Conservation (phyloP, 1,284 basidiomycete genomes). For the Malassezia japonica region DNA sequence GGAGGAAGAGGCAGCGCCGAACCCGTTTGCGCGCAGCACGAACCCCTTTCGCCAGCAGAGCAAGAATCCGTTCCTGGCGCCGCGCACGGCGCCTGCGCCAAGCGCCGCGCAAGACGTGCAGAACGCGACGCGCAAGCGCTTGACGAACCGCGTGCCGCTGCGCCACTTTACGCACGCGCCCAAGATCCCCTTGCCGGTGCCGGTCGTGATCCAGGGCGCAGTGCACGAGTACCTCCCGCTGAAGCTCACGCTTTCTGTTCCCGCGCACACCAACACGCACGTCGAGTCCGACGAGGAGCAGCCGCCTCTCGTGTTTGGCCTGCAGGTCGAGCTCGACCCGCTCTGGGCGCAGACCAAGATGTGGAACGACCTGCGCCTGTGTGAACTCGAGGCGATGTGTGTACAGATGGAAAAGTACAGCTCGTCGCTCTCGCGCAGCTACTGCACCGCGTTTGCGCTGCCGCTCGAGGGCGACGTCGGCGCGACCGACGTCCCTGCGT, state of each 20-base stretch:
- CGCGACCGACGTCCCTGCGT: neutral
- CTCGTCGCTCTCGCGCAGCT: slow-evolving; percentile 42
- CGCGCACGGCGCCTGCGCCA: neutral
- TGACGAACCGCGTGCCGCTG: slow-evolving; percentile 22
- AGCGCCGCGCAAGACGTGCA: neutral
- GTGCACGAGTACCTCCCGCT: slow-evolving; percentile 31
- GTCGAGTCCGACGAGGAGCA: slow-evolving; percentile 26
- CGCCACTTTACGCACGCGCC: slow-evolving; percentile 45
- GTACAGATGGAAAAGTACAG: slow-evolving; percentile 44
- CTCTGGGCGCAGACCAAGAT: slow-evolving; percentile 30
- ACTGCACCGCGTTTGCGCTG: slow-evolving; percentile 36
- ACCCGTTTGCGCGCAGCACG: slow-evolving; percentile 10
- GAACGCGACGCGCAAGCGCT: neutral
- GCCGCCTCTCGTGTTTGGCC: slow-evolving; percentile 39
- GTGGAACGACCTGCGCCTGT: slow-evolving; percentile 38
- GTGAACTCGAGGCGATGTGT: slow-evolving; percentile 46
- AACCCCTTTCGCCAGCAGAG: slow-evolving; percentile 11
- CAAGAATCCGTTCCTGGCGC: neutral
- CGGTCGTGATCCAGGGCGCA: slow-evolving; percentile 26
- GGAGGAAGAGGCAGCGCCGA: neutral
- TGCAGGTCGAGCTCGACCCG: slow-evolving; percentile 43
- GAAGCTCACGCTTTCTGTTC: slow-evolving; percentile 39
- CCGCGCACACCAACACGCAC: slow-evolving; percentile 38
- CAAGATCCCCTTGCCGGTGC: slow-evolving; percentile 30
- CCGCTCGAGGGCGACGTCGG: slow-evolving; percentile 17